Percentiles rank a stretch among this genome's conserved stretches.
These are phyloP conservation scores for Trichomonas gallinae DNA, from an alignment of 208 protist genomes.

Conservation along the genomic window DNA sequence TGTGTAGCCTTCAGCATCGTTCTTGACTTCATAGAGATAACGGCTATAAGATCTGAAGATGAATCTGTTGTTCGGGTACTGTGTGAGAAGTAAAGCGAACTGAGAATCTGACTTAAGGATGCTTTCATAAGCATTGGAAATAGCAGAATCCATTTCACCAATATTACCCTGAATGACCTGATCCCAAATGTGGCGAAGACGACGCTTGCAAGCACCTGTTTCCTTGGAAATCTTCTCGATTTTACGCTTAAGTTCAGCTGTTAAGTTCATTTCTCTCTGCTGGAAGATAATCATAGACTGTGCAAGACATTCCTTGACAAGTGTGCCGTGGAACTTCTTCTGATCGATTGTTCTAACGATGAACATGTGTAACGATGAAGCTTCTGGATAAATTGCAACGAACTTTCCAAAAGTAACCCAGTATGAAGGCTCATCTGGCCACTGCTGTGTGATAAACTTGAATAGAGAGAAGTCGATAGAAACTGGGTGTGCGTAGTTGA, in stretches of 20 bases:
- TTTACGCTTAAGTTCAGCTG: not conserved
- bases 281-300: not conserved
- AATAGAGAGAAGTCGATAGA: not conserved
- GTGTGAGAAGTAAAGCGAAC: not conserved
- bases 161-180: not conserved
- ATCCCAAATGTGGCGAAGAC: not conserved
- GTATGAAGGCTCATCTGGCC: not conserved
- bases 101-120: not conserved
- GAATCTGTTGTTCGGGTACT: conserved; percentile 10
- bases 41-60: not conserved
- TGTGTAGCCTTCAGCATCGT: not conserved
- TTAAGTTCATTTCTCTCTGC: not conserved
- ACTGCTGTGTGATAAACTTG: not conserved
- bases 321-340: not conserved
- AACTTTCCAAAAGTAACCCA: not conserved
- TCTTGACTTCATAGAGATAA: not conserved
- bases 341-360: not conserved
- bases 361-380: not conserved
- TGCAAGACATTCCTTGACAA: not conserved
- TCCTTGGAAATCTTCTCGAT: not conserved
- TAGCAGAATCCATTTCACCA: not conserved
- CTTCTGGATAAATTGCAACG: not conserved
- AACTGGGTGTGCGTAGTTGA: not conserved
- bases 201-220: not conserved
- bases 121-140: not conserved